phyloP scores from a whole-genome alignment of 1,284 basidiomycete genomes.

The Meira nashicola region DNA sequence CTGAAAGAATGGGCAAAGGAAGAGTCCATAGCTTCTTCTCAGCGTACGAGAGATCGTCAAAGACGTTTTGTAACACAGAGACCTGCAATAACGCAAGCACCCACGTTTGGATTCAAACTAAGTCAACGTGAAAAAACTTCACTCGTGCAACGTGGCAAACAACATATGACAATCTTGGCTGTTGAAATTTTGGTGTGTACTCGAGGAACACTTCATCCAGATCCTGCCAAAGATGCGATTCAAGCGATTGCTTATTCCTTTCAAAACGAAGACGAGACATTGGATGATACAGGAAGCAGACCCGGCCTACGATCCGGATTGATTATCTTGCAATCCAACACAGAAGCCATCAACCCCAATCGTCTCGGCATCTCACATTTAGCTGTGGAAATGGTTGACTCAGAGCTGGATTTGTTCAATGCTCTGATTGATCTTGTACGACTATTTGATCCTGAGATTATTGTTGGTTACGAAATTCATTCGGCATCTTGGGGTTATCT shows the following conservation, averaged over 20 bases:
- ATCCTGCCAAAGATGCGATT: conserved; percentile 70
- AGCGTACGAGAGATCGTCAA: conserved; percentile 18
- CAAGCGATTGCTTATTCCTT: conserved; percentile 67
- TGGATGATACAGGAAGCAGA: conserved; percentile 33
- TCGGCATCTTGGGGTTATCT: conserved; percentile 86
- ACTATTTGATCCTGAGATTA: conserved; percentile 80
- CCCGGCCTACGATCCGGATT: conserved; percentile 34
- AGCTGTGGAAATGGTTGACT: conserved; percentile 61
- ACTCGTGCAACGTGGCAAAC: conserved; percentile 60
- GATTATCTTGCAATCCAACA: conserved; percentile 24
- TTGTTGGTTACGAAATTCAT: conserved; percentile 89
- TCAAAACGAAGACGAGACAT: conserved; percentile 59
- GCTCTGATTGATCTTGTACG: conserved; percentile 69
- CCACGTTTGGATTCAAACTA: conserved; percentile 58
- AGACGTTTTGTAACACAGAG: conserved; percentile 59
- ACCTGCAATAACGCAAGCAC: conserved; percentile 69
- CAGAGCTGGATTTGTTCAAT: conserved; percentile 80
- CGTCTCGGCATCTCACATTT: conserved; percentile 35
- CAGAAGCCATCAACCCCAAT: conserved; percentile 4
- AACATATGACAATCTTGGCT: conserved; percentile 74
- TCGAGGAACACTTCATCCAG: conserved; percentile 63
- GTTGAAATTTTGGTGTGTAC: conserved; percentile 77
- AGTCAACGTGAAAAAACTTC: conserved; percentile 32
- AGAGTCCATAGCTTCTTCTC: conserved; percentile 14
- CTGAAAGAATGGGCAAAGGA: conserved; percentile 23